Percentiles rank a stretch among this genome's conserved stretches.
Conservation (phyloP, 2,329 filamentous ascomycete genomes). For the Diaporthe batatas region DNA sequence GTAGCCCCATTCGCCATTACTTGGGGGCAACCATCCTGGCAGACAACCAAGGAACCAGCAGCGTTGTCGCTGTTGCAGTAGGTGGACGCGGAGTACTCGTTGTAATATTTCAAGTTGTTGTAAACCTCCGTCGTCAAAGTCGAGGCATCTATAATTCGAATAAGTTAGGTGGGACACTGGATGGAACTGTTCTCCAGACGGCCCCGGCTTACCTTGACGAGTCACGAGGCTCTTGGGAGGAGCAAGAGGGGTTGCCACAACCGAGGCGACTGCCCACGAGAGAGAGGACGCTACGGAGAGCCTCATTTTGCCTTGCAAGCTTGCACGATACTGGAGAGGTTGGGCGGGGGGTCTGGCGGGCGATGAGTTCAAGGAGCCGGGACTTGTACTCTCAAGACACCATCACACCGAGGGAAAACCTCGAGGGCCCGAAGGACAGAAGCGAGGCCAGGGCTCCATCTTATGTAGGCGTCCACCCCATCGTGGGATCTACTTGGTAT, state of each 20-base stretch:
- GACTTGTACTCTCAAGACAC: constrained; percentile 29
- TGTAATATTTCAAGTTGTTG: constrained; percentile 60
- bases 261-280: constrained; percentile 33
- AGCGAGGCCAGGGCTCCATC: not conserved
- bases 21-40: constrained; percentile 59
- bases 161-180: constrained; percentile 35
- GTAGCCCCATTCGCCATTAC: constrained; percentile 59
- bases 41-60: constrained; percentile 57
- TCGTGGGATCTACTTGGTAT: constrained; percentile 16
- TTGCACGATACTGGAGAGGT: not conserved
- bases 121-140: constrained; percentile 52
- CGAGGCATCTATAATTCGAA: constrained; percentile 37
- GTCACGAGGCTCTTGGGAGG: not conserved
- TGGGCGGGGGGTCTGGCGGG: not conserved
- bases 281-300: constrained; percentile 32
- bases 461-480: constrained; percentile 20
- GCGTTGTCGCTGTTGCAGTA: constrained; percentile 65
- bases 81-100: constrained; percentile 64
- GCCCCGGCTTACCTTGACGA: constrained; percentile 36
- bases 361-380: not conserved
- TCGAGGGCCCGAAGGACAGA: not conserved
- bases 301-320: constrained; percentile 38
- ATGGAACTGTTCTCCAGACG: not conserved
- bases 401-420: constrained; percentile 2
- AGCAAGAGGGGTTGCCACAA: constrained; percentile 34